Conservation (phyloP, 2,329 filamentous ascomycete genomes). For the Fusarium virguliforme region DNA sequence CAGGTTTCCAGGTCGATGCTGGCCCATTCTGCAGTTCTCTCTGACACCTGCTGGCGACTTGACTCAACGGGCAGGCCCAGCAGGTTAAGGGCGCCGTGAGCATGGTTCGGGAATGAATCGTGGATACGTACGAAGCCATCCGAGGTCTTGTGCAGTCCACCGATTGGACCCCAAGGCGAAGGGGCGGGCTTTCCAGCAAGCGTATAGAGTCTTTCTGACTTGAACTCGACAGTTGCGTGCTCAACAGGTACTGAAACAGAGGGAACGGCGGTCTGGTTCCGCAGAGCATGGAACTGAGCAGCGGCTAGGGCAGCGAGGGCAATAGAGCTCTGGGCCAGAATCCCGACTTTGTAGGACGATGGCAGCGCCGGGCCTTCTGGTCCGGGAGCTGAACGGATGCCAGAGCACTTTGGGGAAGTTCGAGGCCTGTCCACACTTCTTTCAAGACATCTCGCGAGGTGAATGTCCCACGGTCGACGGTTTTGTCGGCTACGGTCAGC, state of each 20-base stretch:
- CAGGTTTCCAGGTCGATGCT: conserved; percentile 64
- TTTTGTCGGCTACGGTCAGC: too few species aligned
- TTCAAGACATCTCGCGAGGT: too few species aligned
- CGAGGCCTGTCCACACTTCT: too few species aligned
- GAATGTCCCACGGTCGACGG: too few species aligned
- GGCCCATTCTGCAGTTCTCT: conserved; percentile 59
- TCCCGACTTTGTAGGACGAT: conserved; percentile 70
- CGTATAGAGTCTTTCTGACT: conserved; percentile 66
- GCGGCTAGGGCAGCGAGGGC: conserved; percentile 67
- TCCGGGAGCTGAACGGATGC: conserved; percentile 34
- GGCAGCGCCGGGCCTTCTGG: conserved; percentile 52
- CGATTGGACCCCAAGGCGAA: conserved; percentile 61
- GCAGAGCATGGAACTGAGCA: conserved; percentile 61
- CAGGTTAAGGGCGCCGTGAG: conserved; percentile 60
- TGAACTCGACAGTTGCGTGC: conserved; percentile 68
- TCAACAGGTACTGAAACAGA: conserved; percentile 61
- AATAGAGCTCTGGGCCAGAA: conserved; percentile 68
- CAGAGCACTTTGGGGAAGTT: conserved; percentile 2
- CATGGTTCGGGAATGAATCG: conserved; percentile 69
- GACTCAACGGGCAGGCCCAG: conserved; percentile 58
- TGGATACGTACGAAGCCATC: conserved; percentile 71
- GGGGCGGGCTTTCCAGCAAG: conserved; percentile 58
- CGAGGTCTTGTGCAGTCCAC: conserved; percentile 66
- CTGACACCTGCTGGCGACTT: conserved; percentile 58
- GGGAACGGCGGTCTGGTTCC: conserved; percentile 52